Evolutionary conservation across 2,329 filamentous ascomycete genomes (phyloP).

Genomic region (Amauroascus niger): DNA sequence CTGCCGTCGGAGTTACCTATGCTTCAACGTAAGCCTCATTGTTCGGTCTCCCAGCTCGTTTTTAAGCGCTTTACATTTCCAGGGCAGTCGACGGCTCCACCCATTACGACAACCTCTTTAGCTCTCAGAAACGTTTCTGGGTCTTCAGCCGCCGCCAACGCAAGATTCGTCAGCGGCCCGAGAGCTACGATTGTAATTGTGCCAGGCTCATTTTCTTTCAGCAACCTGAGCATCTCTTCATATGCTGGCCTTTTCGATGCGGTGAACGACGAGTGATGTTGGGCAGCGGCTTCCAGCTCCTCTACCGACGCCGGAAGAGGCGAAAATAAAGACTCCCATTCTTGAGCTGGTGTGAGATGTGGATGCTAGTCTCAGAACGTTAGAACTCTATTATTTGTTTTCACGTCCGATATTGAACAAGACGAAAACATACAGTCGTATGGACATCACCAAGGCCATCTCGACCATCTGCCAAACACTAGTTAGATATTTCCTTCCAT

Average conservation of each 20-base stretch:
- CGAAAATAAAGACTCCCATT: slow-evolving; percentile 62
- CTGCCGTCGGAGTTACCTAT: slow-evolving; percentile 63
- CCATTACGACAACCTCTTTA: slow-evolving; percentile 93
- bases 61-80: slow-evolving; percentile 57
- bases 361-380: slow-evolving; percentile 46
- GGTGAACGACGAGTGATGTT: slow-evolving; percentile 52
- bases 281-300: slow-evolving; percentile 35
- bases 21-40: background rate
- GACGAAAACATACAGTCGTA: slow-evolving; percentile 30
- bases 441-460: slow-evolving; percentile 73
- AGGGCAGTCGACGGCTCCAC: slow-evolving; percentile 65
- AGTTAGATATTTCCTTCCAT: background rate
- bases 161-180: slow-evolving; percentile 88
- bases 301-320: slow-evolving; percentile 37
- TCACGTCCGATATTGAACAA: background rate
- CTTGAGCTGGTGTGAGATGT: slow-evolving; percentile 62
- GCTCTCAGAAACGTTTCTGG: slow-evolving; percentile 78
- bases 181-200: slow-evolving; percentile 85
- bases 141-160: slow-evolving; percentile 77
- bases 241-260: slow-evolving; percentile 66
- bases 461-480: slow-evolving; percentile 49
- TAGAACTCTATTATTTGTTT: background rate
- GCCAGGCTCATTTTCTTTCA: slow-evolving; percentile 69
- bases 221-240: slow-evolving; percentile 77
- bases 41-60: background rate